phyloP scores from a whole-genome alignment of 1,284 basidiomycete species.

The Cutaneotrichosporon dermatis region DNA sequence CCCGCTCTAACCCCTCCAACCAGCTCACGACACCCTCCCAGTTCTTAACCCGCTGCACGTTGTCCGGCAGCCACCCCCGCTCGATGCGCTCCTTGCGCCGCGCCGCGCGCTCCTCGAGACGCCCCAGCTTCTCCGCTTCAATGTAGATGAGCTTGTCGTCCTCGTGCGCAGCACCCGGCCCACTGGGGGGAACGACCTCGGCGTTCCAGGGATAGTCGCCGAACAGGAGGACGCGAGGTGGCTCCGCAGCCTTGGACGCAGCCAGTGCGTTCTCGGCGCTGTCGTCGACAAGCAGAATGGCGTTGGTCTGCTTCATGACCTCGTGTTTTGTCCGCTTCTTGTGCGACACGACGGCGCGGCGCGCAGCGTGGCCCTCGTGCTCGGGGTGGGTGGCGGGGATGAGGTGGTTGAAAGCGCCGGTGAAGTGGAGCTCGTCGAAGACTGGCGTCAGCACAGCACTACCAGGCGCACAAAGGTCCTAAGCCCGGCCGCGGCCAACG shows the following conservation, averaged over 20 bases:
- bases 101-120: constrained; percentile 46
- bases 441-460: constrained; percentile 39
- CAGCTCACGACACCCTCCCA: constrained; percentile 46
- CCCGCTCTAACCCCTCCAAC: constrained; percentile 1
- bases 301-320: constrained; percentile 62
- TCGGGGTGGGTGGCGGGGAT: constrained; percentile 36
- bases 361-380: constrained; percentile 51
- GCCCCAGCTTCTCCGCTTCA: constrained; percentile 47
- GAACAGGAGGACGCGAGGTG: constrained; percentile 63
- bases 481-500: no score
- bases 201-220: constrained; percentile 73
- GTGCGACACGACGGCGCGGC: constrained; percentile 54
- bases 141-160: constrained; percentile 59
- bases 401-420: constrained; percentile 60
- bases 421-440: constrained; percentile 68
- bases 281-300: constrained; percentile 69
- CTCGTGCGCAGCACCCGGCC: constrained; percentile 28
- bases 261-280: constrained; percentile 69
- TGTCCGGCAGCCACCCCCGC: constrained; percentile 42
- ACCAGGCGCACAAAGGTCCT: no score
- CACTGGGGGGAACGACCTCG: constrained; percentile 50
- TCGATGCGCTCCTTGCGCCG: constrained; percentile 28
- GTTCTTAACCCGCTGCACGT: constrained; percentile 37
- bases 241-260: constrained; percentile 50
- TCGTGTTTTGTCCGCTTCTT: constrained; percentile 59